phyloP scores from a whole-genome alignment of 805 yeast species.

The Wickerhamomyces queroliae region DNA sequence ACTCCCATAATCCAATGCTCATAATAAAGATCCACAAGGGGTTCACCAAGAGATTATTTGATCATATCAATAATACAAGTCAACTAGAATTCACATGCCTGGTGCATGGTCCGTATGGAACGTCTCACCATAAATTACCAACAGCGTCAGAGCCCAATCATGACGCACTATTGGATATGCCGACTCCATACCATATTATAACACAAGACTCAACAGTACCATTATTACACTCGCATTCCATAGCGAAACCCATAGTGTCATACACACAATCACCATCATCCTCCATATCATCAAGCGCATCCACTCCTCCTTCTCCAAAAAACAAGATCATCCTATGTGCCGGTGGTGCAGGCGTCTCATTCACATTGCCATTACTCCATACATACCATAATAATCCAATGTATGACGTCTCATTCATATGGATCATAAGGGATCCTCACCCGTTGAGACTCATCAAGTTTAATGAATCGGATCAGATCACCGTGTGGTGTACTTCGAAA shows the following conservation, averaged over 20 bases:
- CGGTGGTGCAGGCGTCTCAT: constrained; percentile 16
- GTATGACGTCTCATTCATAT: constrained; percentile 15
- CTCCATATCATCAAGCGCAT: not conserved
- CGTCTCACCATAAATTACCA: constrained; percentile 14
- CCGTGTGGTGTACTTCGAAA: constrained; percentile 14
- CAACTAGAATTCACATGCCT: constrained; percentile 10
- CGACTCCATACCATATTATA: not conserved
- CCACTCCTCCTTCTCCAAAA: not conserved
- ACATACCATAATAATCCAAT: constrained; percentile 3
- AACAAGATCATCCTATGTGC: constrained; percentile 15
- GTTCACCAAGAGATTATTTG: constrained; percentile 16
- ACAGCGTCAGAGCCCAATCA: not conserved
- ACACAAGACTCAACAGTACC: not conserved
- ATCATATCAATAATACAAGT: not conserved
- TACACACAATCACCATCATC: not conserved
- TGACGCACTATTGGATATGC: not conserved
- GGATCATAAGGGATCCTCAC: constrained; percentile 14
- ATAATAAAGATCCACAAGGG: constrained; percentile 19
- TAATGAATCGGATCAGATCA: constrained; percentile 3
- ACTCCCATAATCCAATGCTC: constrained; percentile 2
- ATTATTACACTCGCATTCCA: not conserved
- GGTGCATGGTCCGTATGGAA: constrained; percentile 24
- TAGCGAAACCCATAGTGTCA: not conserved
- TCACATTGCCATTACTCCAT: constrained; percentile 11
- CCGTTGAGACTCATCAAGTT: constrained; percentile 1